A percentile compares a stretch with the other conserved stretches of the same genome.
phyloP scores from a whole-genome alignment of 495 filamentous ascomycete genomes.

The Tuber aestivum region DNA sequence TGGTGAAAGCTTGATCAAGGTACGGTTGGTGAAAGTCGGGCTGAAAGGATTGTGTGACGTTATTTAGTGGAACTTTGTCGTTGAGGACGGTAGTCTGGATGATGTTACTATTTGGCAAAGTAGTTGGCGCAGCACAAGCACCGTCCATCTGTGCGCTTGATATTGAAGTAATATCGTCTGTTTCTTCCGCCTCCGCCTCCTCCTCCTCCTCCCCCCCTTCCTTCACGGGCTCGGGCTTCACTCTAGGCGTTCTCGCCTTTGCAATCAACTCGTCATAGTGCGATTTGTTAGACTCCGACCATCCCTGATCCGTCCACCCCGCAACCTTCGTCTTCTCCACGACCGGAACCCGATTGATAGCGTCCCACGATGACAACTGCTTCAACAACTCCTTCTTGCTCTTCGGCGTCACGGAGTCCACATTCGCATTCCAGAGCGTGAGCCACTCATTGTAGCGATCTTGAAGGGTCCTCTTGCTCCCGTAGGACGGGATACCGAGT shows the following conservation, averaged over 20 bases:
- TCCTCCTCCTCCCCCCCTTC: neutral
- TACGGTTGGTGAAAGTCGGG: neutral
- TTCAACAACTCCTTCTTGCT: conserved; percentile 62
- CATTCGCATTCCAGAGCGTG: conserved; percentile 94
- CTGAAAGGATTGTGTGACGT: neutral
- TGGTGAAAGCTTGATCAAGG: neutral
- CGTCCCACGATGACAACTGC: conserved; percentile 80
- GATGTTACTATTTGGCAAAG: neutral
- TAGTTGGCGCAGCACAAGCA: neutral
- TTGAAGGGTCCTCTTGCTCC: conserved; percentile 61
- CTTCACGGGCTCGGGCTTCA: conserved; percentile 30
- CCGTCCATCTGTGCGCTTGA: neutral
- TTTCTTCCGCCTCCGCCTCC: neutral
- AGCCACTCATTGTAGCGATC: conserved; percentile 86
- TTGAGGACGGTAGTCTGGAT: neutral
- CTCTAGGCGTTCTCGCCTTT: conserved; percentile 52
- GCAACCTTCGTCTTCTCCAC: conserved; percentile 30
- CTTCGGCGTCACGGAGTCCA: conserved; percentile 69
- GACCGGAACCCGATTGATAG: conserved; percentile 52
- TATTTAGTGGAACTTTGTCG: neutral
- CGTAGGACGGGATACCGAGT: conserved; percentile 69
- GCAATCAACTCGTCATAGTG: conserved; percentile 73
- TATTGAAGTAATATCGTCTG: neutral
- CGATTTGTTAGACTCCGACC: conserved; percentile 63
- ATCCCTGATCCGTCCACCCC: conserved; percentile 49